A percentile compares a stretch with the other conserved stretches of the same genome.
Evolutionary conservation across 2,329 filamentous ascomycete species (phyloP).

Genomic region (Thelonectria blattea): DNA sequence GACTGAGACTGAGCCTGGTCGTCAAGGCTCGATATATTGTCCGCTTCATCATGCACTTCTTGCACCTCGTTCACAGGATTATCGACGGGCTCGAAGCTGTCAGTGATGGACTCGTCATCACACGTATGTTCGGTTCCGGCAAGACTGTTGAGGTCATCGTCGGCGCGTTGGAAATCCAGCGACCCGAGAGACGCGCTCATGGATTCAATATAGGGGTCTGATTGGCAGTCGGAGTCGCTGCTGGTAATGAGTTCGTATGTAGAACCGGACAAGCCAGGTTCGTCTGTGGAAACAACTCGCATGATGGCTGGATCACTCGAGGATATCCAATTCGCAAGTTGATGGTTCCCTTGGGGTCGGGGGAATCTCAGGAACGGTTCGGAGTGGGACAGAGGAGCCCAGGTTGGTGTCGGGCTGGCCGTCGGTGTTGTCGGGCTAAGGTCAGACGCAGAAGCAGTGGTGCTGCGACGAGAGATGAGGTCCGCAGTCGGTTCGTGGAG

Average conservation of each 20-base stretch:
- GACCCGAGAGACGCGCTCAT: slow-evolving; percentile 57
- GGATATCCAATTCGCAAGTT: slow-evolving; percentile 65
- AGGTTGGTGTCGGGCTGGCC: slow-evolving; percentile 19
- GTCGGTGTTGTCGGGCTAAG: slow-evolving; percentile 27
- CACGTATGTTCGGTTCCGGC: slow-evolving; percentile 56
- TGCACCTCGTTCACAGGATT: slow-evolving; percentile 15
- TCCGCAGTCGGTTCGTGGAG: slow-evolving; percentile 32
- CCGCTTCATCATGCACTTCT: slow-evolving; percentile 18
- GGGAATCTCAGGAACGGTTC: slow-evolving; percentile 63
- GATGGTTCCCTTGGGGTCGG: slow-evolving; percentile 59
- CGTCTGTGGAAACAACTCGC: slow-evolving; percentile 52
- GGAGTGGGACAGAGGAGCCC: slow-evolving; percentile 45
- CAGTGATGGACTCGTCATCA: slow-evolving; percentile 49
- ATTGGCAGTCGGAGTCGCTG: slow-evolving; percentile 60
- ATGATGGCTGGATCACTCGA: slow-evolving; percentile 64
- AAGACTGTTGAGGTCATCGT: slow-evolving; percentile 61
- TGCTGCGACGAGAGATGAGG: slow-evolving; percentile 26
- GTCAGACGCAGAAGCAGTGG: slow-evolving; percentile 18
- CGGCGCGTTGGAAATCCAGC: slow-evolving; percentile 54
- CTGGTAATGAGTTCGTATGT: slow-evolving; percentile 62
- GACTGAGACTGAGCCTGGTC: slow-evolving; percentile 19
- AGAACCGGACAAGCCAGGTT: slow-evolving; percentile 61
- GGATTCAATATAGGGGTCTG: slow-evolving; percentile 54
- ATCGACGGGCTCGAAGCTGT: slow-evolving; percentile 39
- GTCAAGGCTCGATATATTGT: slow-evolving; percentile 6